These are phyloP conservation scores for Phialophora tarda DNA, from an alignment of 2,329 filamentous ascomycete species.

Conservation along the genomic window DNA sequence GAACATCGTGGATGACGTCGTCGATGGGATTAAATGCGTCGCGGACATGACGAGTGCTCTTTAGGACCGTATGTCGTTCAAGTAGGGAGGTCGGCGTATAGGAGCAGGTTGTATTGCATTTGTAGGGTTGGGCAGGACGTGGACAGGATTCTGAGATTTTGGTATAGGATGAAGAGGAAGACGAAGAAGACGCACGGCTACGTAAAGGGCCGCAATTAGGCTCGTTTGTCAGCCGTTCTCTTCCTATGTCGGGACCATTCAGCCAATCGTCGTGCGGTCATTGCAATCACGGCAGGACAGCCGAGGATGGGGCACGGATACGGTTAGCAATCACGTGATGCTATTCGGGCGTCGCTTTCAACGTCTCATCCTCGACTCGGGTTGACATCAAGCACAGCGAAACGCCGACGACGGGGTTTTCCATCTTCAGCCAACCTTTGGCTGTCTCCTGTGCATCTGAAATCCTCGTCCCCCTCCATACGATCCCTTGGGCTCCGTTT, in stretches of 20 bases:
- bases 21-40: constrained; percentile 46
- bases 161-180: neutral
- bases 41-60: constrained; percentile 47
- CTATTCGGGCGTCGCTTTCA: neutral
- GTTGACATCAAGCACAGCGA: neutral
- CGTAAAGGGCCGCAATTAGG: neutral
- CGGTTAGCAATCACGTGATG: neutral
- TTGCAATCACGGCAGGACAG: constrained; percentile 8
- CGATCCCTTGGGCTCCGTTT: neutral
- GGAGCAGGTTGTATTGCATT: neutral
- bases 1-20: constrained; percentile 56
- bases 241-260: neutral
- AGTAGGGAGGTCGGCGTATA: neutral
- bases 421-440: neutral
- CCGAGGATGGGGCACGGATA: neutral
- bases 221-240: constrained; percentile 12
- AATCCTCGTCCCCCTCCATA: neutral
- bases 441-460: neutral
- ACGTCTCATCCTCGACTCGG: neutral
- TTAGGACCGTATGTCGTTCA: neutral
- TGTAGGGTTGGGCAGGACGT: neutral
- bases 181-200: neutral
- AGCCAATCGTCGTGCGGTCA: constrained; percentile 10
- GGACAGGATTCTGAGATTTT: neutral
- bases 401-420: neutral